phyloP scores from a whole-genome alignment of 1,139 yeast species.

The Lodderomyces elongisporus region DNA sequence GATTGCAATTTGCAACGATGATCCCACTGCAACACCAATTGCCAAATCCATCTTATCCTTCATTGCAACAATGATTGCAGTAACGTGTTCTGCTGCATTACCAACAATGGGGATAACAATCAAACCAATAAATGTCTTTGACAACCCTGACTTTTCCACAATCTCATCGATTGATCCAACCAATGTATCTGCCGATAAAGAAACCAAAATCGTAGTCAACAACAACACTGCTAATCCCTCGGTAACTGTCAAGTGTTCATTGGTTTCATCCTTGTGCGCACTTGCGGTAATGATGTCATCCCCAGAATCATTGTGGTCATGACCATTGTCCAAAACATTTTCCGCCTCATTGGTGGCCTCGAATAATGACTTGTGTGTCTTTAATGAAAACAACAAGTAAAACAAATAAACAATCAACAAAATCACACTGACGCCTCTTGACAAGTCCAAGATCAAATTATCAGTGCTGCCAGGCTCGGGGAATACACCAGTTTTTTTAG shows the following conservation, averaged over 20 bases:
- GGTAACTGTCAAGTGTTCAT: slow-evolving; percentile 31
- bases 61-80: slow-evolving; percentile 91
- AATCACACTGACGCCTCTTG: slow-evolving; percentile 83
- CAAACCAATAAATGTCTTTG: slow-evolving; percentile 92
- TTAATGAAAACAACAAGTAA: slow-evolving; percentile 80
- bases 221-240: slow-evolving; percentile 49
- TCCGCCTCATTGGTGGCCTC: slow-evolving; percentile 22
- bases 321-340: slow-evolving; percentile 27
- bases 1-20: slow-evolving; percentile 89
- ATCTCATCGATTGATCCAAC: slow-evolving; percentile 90
- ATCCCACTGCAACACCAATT: slow-evolving; percentile 95
- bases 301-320: slow-evolving; percentile 5
- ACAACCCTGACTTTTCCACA: slow-evolving; percentile 76
- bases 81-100: slow-evolving; percentile 97
- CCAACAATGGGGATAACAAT: slow-evolving; percentile 95
- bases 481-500: slow-evolving; percentile 25
- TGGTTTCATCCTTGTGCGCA: slow-evolving; percentile 14
- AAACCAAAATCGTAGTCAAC: slow-evolving; percentile 70
- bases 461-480: slow-evolving; percentile 41
- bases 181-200: slow-evolving; percentile 87
- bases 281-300: slow-evolving; percentile 17
- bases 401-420: slow-evolving; percentile 72
- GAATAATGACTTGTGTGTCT: slow-evolving; percentile 65
- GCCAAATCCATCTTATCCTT: slow-evolving; percentile 98
- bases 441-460: slow-evolving; percentile 60